Conservation (phyloP, 2,329 filamentous ascomycete genomes). For the Trichoderma sp. region DNA sequence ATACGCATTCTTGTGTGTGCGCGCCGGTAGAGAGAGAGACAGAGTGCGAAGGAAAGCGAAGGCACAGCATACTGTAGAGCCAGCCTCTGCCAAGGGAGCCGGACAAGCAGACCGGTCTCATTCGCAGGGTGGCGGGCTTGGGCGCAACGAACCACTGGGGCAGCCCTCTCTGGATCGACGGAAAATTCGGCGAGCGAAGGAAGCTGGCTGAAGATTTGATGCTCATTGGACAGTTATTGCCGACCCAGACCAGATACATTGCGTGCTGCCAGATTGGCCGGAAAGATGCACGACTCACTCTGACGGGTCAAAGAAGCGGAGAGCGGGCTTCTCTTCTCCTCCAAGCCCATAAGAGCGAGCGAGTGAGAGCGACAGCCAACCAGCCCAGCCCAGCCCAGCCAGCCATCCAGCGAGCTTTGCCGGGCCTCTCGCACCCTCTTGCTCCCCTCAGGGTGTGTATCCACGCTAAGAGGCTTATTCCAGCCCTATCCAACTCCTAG, state of each 20-base stretch:
- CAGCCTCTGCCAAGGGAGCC: neutral
- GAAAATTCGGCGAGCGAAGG: neutral
- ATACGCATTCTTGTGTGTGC: neutral
- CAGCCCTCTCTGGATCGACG: neutral
- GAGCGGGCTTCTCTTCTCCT: neutral
- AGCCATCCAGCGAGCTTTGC: neutral
- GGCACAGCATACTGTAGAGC: too few species aligned
- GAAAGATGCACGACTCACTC: neutral
- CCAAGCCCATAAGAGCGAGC: neutral
- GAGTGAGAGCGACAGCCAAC: neutral
- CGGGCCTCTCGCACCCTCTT: neutral
- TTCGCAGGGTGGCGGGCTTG: neutral
- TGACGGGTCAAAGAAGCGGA: neutral
- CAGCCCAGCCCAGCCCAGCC: neutral
- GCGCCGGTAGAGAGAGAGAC: neutral
- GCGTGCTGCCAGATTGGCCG: neutral
- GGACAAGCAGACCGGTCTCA: neutral
- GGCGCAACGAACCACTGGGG: neutral
- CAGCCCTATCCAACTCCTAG: slow-evolving; percentile 14
- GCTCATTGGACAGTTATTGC: neutral
- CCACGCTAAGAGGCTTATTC: slow-evolving; percentile 11
- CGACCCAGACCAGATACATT: neutral
- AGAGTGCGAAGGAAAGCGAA: too few species aligned
- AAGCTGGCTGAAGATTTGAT: neutral
- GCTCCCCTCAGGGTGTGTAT: neutral